These are phyloP conservation scores for Nicotiana otophora DNA, from an alignment of 257 asterid genomes.

Conservation along the genomic window DNA sequence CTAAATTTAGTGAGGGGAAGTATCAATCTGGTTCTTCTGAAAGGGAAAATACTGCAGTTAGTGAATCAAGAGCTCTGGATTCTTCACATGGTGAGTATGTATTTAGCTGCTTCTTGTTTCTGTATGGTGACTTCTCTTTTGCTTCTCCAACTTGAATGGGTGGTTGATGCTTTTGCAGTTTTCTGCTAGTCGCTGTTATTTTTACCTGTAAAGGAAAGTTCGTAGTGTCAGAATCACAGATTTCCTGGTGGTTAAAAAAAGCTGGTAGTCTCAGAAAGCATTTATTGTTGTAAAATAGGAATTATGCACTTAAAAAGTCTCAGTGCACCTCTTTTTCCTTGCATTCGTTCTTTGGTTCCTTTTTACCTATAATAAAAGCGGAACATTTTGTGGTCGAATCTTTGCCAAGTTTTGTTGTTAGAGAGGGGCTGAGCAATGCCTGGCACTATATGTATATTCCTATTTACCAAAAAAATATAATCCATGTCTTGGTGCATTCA, in stretches of 20 bases:
- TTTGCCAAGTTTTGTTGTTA: too few species aligned
- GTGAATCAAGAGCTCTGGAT: constrained; percentile 29
- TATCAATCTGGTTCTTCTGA: constrained; percentile 36
- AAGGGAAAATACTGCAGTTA: constrained; percentile 41
- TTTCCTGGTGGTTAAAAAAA: not conserved
- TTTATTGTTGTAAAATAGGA: too few species aligned
- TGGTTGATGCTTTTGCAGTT: not conserved
- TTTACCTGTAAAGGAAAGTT: not conserved
- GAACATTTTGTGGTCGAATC: too few species aligned
- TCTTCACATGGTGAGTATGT: constrained; percentile 35
- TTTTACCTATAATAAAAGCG: too few species aligned
- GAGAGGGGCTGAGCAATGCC: too few species aligned
- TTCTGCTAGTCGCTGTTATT: not conserved
- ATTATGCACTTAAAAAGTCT: too few species aligned
- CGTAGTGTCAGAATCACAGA: not conserved
- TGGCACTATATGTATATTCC: too few species aligned
- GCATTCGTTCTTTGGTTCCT: too few species aligned
- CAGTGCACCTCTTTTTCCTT: too few species aligned
- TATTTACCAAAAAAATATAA: too few species aligned
- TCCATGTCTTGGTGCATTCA: too few species aligned
- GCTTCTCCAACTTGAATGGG: not conserved
- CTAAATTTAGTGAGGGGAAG: constrained; percentile 42
- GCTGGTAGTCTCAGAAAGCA: not conserved
- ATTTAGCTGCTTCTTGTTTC: not conserved
- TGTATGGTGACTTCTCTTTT: constrained; percentile 2